Evolutionary conservation across 371 early-diverging fungal species (phyloP), one percentile per base, ranked within the genome.

Genomic region (Mortierella sp.): DNA sequence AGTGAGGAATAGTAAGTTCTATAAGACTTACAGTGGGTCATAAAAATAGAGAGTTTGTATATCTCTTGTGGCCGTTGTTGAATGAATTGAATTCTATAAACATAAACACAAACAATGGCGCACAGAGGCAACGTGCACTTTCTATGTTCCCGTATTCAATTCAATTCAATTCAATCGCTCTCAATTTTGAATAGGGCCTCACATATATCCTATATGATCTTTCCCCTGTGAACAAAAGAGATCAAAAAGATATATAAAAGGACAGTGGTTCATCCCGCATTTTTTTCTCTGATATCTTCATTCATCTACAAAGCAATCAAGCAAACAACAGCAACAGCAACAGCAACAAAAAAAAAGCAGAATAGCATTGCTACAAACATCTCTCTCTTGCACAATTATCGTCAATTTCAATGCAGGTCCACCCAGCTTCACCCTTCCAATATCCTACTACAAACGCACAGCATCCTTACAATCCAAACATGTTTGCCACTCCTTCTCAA

Each of bases 381-480:
- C 28, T 55, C 16, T 51, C n/a, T 40, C 59, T 32, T 57, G 32
- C 57, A 47, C 62, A 37, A 16, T 39, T 28, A 26, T 30, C 26
- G 52, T 5, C 52, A 26, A 39, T n/a, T 22, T 62, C 76, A 64
- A 77, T 77, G 77, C 77, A 77, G 61, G 68, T 70, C 61, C 76
- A 75, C 45, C 30, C 76, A 40, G 22, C 71, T 30, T 37, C 72
- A 1, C 37, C 78, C 6, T 61, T 51, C 68, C 63, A 70, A 58
- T 66, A 70, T 64, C 1, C 62, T 24, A 64, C 64, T 60, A 55
- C 72, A 55, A 37, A 54, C 51, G 22, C 67, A 55, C 74, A 73
- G 37, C 66, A 70, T 16, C 79, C 79, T 24, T 78, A 78, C 74
- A 78, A 78, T 60, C 79, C 79, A 68, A 60, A 77, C 73, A 77